phyloP scores from a whole-genome alignment of 2,329 filamentous ascomycete species.

The Phialophora macrospora region DNA sequence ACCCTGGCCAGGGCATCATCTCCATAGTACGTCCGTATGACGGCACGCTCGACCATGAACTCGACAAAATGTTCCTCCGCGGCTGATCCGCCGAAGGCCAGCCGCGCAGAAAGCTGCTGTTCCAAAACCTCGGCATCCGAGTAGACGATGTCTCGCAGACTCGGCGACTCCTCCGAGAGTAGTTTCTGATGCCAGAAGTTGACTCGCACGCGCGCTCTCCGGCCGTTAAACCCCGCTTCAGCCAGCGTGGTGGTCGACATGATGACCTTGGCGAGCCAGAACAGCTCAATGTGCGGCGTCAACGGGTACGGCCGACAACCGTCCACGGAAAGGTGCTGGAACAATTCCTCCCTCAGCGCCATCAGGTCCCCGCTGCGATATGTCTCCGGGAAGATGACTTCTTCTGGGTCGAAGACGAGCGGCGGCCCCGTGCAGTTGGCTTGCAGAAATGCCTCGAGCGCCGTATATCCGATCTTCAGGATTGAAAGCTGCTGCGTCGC shows the following conservation, averaged over 20 bases:
- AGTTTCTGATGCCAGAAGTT: constrained; percentile 75
- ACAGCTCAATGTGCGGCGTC: constrained; percentile 81
- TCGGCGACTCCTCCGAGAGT: constrained; percentile 65
- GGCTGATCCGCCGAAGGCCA: constrained; percentile 42
- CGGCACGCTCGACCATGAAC: constrained; percentile 80
- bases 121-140: constrained; percentile 61
- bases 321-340: constrained; percentile 75
- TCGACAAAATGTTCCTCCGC: constrained; percentile 47
- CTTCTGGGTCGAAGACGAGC: constrained; percentile 62
- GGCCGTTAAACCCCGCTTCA: constrained; percentile 49
- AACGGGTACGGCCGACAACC: constrained; percentile 85
- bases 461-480: constrained; percentile 67
- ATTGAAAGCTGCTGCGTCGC: constrained; percentile 46
- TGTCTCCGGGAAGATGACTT: constrained; percentile 54
- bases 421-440: constrained; percentile 87
- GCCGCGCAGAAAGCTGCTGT: constrained; percentile 40
- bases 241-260: constrained; percentile 57
- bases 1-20: constrained; percentile 75
- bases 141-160: constrained; percentile 65
- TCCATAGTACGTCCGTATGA: constrained; percentile 82
- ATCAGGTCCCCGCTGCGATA: constrained; percentile 51
- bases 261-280: constrained; percentile 72
- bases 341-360: constrained; percentile 61
- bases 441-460: constrained; percentile 80
- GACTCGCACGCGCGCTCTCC: constrained; percentile 71